Base-by-base conservation (phyloP, 345 rosid species). In the Anacardium occidentale region DNA sequence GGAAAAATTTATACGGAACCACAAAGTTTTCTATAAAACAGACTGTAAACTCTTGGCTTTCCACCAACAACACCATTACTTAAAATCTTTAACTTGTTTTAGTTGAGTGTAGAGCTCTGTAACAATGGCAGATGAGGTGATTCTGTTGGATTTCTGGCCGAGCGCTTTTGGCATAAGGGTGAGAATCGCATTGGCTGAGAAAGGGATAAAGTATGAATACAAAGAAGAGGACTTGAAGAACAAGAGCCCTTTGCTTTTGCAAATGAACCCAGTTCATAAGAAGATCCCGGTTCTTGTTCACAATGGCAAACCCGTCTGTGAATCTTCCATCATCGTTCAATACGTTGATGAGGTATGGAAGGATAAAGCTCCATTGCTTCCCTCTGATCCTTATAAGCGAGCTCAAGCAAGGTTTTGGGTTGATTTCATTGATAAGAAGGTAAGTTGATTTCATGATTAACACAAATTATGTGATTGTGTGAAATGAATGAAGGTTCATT, bases 81-180 rank as follows among this genome's bases (percentile, higher is more conserved):
- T 3, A 29, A 29, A 29, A 47, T 47, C 13, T 47, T 47, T 10
- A 0, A 2, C 12, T 15, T 2, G 1, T 47, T 15, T 47, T 3
- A 2, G 32, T 29, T 29, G 32, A 1, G 32, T 29, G 3, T 3
- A 50, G 53, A 50, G 3, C 14, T 11, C 14, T 48, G 29, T n/a
- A 9, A 26, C 0, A 1, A 74, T 48, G 4, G 72, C 72, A 45
- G 78, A 60, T 15, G 77, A 76, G 20, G 53, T 82, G 56, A 25
- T 74, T 17, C 47, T 79, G 8, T 44, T 82, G 64, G 81, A 76
- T 45, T 74, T 66, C 71, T 79, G 83, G 85, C 66, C 63, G 0
- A 82, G 85, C 68, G 75, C 73, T n/a, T 82, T 76, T 40, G 80
- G 78, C 37, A 71, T 76, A 68, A 71, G 78, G 66, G 78, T 71